Evolutionary conservation across 1,139 yeast species (phyloP), one percentile per base, ranked within the genome.

Genomic region (Scheffersomyces segobiensis): DNA sequence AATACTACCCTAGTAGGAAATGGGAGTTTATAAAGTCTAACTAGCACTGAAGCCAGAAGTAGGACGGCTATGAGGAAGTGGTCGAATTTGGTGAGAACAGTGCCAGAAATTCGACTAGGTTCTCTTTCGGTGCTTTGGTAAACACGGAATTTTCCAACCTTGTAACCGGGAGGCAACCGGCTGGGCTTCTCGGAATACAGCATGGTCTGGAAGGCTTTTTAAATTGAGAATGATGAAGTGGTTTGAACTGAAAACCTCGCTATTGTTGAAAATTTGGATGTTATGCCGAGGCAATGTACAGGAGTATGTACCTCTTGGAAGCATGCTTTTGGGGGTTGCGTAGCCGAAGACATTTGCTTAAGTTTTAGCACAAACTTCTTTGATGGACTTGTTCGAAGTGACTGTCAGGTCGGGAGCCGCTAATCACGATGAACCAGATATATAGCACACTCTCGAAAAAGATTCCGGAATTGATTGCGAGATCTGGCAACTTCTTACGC

Each of bases 1-100:
- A 71, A 76, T 18, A 69, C 83, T 42, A 73, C 81, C 46, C 73
- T 70, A 55, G 71, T 57, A 6, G 83, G 83, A 26, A 53, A 49
- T 0, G 70, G 63, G 50, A 79, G 69, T 19, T 65, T 61, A 52
- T 66, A 63, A 39, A 74, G 65, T 56, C 82, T 65, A 2, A 63
- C 59, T 18, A 60, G 50, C 2, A 62, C 55, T 4, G 53, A 61
- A n/a, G 60, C 21, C 8, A 62, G 63, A n/a, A 64, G 54, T 17
- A 65, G 56, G 10, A 32, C 61, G 52, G 50, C 63, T 8, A 63
- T 61, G 46, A 60, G 53, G 32, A 65, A 54, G n/a, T 60, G 61
- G 54, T 67, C 71, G 6, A 49, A n/a, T 5, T 55, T 50, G 5
- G 56, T 53, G 53, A 60, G 42, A 26, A 46, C 22, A 21, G 61